Base-by-base conservation (phyloP, 768 basidiomycete species). In the Russula griseocarnosa region DNA sequence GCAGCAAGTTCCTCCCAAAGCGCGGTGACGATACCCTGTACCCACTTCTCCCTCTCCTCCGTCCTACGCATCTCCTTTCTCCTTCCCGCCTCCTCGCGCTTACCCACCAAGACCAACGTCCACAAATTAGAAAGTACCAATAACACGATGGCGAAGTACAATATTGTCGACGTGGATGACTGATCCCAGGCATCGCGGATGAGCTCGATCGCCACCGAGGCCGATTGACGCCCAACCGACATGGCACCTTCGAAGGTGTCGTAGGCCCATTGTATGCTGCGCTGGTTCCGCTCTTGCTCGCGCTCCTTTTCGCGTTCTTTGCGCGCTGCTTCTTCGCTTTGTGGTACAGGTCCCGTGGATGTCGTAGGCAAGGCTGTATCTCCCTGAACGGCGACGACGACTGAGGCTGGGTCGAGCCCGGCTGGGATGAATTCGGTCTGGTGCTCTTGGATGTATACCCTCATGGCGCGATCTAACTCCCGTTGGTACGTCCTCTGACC, bases 401-500 rank as follows among this genome's bases (percentile, higher is more conserved):
- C 79, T 13, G 74, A 79, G 50, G 76, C 76, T 8, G 79, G 78
- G 64, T 91, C 90, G 54, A 90, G 74, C 16, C 92, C 94, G 62
- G 87, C 90, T 0, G 91, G 88, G 55, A 93, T 75, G 75, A 98
- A 98, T 76, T 99, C 96, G 65, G 85, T 80, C 67, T 88, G 85
- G 75, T 98, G 94, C 58, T 88, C 87, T 66, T 86, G 82, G 72
- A 98, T 97, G 78, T 98, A 98, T 55, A 75, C 76, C 44, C 92
- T 83, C 87, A 98, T 95, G 3, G 86, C 86, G 68, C 79, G 82
- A 68, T 94, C 92, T 10, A 98, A 81, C 50, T 92, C 94, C 10
- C 73, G 71, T 72, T 97, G 92, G 71, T 94, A 96, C 36, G 81
- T 77, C 73, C 87, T 94, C 72, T 98, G 96, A 5, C 96, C 96